These are phyloP conservation scores for Penicillium sp. DNA, from an alignment of 2,329 filamentous ascomycete species.

Conservation along the genomic window DNA sequence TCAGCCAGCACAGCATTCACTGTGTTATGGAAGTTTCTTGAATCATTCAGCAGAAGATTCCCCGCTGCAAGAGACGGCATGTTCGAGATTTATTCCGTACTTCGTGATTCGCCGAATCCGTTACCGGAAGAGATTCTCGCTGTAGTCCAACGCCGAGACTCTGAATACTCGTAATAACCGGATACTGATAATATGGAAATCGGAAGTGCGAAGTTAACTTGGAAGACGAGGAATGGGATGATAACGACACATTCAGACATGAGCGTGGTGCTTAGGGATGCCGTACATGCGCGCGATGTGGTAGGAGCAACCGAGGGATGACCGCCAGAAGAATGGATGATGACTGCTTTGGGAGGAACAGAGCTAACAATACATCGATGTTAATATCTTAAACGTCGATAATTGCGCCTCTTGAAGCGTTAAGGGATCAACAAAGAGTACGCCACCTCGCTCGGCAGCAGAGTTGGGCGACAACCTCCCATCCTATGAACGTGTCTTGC, in stretches of 20 bases:
- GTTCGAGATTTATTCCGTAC: conserved; percentile 27
- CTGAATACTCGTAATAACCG: conserved; percentile 21
- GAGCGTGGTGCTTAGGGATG: neutral
- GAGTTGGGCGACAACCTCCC: neutral
- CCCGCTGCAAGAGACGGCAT: conserved; percentile 29
- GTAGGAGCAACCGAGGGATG: neutral
- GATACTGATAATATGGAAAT: neutral
- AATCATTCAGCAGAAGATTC: conserved; percentile 32
- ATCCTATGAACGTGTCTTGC: neutral
- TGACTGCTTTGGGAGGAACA: neutral
- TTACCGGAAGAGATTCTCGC: conserved; percentile 31
- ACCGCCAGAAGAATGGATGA: neutral
- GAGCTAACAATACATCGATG: neutral
- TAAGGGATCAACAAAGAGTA: neutral
- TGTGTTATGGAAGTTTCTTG: conserved; percentile 34
- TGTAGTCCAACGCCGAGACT: conserved; percentile 26
- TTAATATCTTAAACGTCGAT: neutral
- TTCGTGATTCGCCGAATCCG: conserved; percentile 18
- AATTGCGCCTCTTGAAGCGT: neutral
- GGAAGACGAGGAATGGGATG: neutral
- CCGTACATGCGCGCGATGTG: neutral
- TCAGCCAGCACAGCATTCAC: conserved; percentile 31
- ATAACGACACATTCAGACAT: neutral
- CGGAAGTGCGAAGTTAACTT: neutral
- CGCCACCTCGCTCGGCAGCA: neutral